phyloP scores from a whole-genome alignment of 2,329 filamentous ascomycete species.

The Xylaria sp. region DNA sequence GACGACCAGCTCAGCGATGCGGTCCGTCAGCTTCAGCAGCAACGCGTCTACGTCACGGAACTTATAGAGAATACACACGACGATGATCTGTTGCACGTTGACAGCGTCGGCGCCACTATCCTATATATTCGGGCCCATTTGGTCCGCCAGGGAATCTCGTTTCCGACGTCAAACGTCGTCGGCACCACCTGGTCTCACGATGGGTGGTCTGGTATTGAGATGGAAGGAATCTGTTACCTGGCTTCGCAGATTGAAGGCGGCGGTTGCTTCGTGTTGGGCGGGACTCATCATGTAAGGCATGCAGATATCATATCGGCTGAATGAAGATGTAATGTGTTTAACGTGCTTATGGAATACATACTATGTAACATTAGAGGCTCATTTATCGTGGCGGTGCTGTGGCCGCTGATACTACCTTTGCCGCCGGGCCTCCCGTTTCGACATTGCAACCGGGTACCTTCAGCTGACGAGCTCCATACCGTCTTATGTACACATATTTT shows the following conservation, averaged over 20 bases:
- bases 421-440: no score
- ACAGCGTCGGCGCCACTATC: constrained; percentile 52
- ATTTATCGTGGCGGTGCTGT: not conserved
- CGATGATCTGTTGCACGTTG: constrained; percentile 49
- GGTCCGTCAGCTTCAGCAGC: constrained; percentile 39
- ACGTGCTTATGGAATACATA: not conserved
- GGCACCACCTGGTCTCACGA: constrained; percentile 52
- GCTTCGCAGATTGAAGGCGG: constrained; percentile 45
- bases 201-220: constrained; percentile 52
- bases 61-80: constrained; percentile 45
- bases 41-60: constrained; percentile 42
- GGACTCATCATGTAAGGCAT: constrained; percentile 47
- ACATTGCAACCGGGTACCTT: not conserved
- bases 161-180: constrained; percentile 50
- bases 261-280: constrained; percentile 48
- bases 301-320: constrained; percentile 42
- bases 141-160: constrained; percentile 50
- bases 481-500: not conserved
- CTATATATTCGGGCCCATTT: constrained; percentile 51
- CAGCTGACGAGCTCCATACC: not conserved
- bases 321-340: constrained; percentile 7
- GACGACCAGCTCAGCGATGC: constrained; percentile 39
- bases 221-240: constrained; percentile 53
- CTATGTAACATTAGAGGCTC: not conserved
- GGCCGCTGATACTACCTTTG: not conserved